Base-by-base conservation (phyloP, 2,329 filamentous ascomycete species). In the Aplosporella prunicola region DNA sequence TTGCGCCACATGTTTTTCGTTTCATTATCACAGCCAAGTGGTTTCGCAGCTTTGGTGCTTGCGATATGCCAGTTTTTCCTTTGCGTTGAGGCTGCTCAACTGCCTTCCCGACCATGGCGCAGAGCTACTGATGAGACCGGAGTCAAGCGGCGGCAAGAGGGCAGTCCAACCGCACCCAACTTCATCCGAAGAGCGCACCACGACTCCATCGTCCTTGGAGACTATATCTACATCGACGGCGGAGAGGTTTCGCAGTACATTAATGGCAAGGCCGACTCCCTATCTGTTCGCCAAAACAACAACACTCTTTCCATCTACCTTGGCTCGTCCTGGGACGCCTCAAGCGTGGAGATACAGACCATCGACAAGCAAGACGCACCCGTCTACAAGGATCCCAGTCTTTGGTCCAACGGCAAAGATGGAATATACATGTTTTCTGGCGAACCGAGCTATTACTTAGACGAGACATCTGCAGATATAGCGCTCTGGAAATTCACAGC, bases 151-250 rank as follows among this genome's bases (percentile, higher is more conserved):
- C n/a, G n/a, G n/a, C n/a, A n/a, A n/a, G n/a, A n/a, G n/a, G n/a
- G n/a, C n/a, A n/a, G n/a, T n/a, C n/a, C n/a, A n/a, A n/a, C n/a
- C n/a, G n/a, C n/a, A n/a, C n/a, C n/a, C n/a, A n/a, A n/a, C n/a
- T n/a, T n/a, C n/a, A n/a, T n/a, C n/a, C n/a, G n/a, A n/a, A n/a
- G n/a, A n/a, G n/a, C n/a, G n/a, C n/a, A 9, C 4, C 28, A 38
- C 14, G 6, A 10, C 28, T 31, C 35, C 9, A 11, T 26, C 20
- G 15, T 32, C 2, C 4, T 38, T 3, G 35, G 36, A 6, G 27
- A 33, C 17, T 17, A 17, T 10, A 10, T 39, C n/a, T 33, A 32
- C 16, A 33, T 33, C 11, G 36, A 39, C 9, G 36, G 36, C 11
- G 36, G 36, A 5, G 22, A 17, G 7, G 4, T 39, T 1, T n/a